Percentiles rank a stretch among this genome's conserved stretches.
Evolutionary conservation across 2,329 filamentous ascomycete genomes (phyloP).

Genomic region (Paracamarosporium sp.): DNA sequence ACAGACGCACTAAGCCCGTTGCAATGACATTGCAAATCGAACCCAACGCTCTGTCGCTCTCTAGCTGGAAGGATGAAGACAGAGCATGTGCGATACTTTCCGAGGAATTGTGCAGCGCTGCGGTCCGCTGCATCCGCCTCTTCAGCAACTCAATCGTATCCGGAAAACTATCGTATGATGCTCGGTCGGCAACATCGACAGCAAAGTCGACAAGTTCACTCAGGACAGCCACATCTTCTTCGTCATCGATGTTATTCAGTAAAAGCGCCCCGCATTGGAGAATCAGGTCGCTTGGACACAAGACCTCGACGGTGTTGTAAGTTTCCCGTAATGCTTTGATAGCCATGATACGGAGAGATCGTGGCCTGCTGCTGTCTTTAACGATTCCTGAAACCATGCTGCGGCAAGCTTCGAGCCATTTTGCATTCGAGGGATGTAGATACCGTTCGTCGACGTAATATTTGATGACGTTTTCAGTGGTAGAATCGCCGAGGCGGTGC

Average conservation of each 20-base stretch:
- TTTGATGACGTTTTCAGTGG: slow-evolving; percentile 68
- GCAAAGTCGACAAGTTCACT: slow-evolving; percentile 70
- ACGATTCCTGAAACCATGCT: slow-evolving; percentile 70
- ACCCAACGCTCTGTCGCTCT: slow-evolving; percentile 21
- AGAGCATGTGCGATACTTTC: slow-evolving; percentile 17
- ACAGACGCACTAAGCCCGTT: slow-evolving; percentile 75
- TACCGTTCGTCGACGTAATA: slow-evolving; percentile 73
- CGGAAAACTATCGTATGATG: slow-evolving; percentile 65
- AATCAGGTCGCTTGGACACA: slow-evolving; percentile 65
- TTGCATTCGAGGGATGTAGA: slow-evolving; percentile 73
- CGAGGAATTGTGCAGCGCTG: neutral
- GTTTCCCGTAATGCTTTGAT: slow-evolving; percentile 64
- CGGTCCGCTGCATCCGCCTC: slow-evolving; percentile 33
- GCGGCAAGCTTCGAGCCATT: slow-evolving; percentile 70
- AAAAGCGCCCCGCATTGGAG: slow-evolving; percentile 67
- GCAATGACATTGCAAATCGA: slow-evolving; percentile 75
- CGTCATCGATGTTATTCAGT: slow-evolving; percentile 66
- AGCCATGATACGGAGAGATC: slow-evolving; percentile 67
- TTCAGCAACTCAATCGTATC: slow-evolving; percentile 52
- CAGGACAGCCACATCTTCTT: slow-evolving; percentile 70
- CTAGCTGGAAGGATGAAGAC: slow-evolving; percentile 22
- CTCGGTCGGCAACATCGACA: slow-evolving; percentile 68
- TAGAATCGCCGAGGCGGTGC: slow-evolving; percentile 67
- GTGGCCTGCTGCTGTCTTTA: slow-evolving; percentile 65
- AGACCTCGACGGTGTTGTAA: slow-evolving; percentile 58